Base-by-base conservation (phyloP, 1,284 basidiomycete genomes). In the Peniophora sp. region DNA sequence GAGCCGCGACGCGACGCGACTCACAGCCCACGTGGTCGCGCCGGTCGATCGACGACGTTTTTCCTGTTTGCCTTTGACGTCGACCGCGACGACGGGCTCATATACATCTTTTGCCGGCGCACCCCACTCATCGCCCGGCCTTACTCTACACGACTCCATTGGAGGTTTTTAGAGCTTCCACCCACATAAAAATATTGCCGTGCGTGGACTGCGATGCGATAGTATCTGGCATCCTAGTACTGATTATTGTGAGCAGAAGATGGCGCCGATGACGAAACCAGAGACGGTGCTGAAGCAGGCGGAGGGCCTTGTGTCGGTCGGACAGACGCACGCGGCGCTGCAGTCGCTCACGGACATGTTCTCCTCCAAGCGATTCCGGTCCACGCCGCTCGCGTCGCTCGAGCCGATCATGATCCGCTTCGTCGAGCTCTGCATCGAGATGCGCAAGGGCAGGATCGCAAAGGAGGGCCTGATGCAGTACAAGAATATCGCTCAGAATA, bases 391-490 rank as follows among this genome's bases (percentile, higher is more conserved):
- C 36, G 73, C 83, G 3, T 85, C 89, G 9, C 83, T 99, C 51
- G 96, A 99, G 69, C 97, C 97, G 54, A 97, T 99, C 69, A 90
- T 98, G 79, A 71, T 93, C 57, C 85, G 91, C 48, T 92, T 90
- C 66, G 81, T 98, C 73, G 93, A 97, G 65, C 88, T 99, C 54
- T 99, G 94, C 65, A 94, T 99, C 54, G 89, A 93, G 53, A 85
- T 97, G 75, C 85, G 94, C 59, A 95, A 96, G 67, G 94, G 94
- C 2, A 79, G 92, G 32, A 88, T 90, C 27, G 96, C 93, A 19
- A 96, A 97, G 67, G 93, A 97, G 63, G 96, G 93, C 27, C 81
- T 99, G 46, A 91, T 93, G 84, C 89, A 94, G 66, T 97, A 88
- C 80, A 96, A 95, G 75, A 96, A 96, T 66, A 92, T 95, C 56